Base-by-base conservation (phyloP, 345 rosid genomes). In the Crucihimalaya himalaica region DNA sequence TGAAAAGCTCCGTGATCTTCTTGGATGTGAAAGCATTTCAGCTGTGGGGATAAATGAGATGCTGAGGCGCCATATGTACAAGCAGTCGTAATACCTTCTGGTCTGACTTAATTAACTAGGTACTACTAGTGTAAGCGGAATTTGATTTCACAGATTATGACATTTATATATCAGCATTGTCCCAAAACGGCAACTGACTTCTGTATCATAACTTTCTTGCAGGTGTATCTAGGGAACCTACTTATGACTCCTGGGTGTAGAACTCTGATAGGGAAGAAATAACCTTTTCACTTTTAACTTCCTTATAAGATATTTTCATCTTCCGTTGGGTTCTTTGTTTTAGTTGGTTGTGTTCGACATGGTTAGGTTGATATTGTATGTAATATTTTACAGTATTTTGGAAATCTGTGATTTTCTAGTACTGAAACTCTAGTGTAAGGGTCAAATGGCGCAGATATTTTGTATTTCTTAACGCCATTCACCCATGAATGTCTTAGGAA, bases 1-100 rank as follows among this genome's bases (percentile, higher is more conserved):
- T 71, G 87, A 65, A 68, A 88, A 88, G 83, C 96, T 92, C 61
- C 79, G 66, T 0, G 92, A 87, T 58, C 98, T 92, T 73, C 90
- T 92, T 51, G 92, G 94, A 68, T 92, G 91, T 72, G 95, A 92
- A 72, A 87, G 92, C 88, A 88, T 92, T 42, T 89, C 94, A 78
- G 91, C 90, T 16, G 81, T 87, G 81, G 94, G 94, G 72, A 84
- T 92, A 73, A 84, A 75, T 13, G 89, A 86, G 84, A 77, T 90
- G 78, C 84, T 84, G 6, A 87, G 87, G 43, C 88, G 86, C 73
- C 93, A 87, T 80, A 84, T 90, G 74, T 80, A 85, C 77, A 85
- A 82, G 81, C 80, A 27, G 68, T 84, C 89, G 19, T 90, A 85
- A 88, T 83, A 55, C 68, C 67, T 39, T 57, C 66, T 76, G 61